Percentiles rank a stretch among this genome's conserved stretches.
phyloP scores from a whole-genome alignment of 2,329 filamentous ascomycete species.

The Diaporthe batatas region DNA sequence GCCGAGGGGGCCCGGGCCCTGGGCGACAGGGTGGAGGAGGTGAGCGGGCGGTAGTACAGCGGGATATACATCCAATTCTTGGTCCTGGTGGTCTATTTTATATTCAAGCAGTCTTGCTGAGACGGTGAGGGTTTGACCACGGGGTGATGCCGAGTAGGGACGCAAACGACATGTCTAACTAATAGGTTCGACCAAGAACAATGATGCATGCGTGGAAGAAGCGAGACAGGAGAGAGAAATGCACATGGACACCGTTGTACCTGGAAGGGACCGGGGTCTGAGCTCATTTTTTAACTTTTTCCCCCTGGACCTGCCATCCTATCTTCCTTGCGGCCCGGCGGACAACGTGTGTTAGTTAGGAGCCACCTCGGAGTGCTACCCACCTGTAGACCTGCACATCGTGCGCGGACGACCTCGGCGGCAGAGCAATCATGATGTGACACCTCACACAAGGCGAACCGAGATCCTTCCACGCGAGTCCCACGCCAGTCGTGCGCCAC shows the following conservation, averaged over 20 bases:
- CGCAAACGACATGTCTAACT: conserved; percentile 15
- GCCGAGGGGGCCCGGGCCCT: conserved; percentile 1
- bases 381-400: not conserved
- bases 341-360: not conserved
- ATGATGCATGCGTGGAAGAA: conserved; percentile 10
- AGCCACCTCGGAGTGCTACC: conserved; percentile 4
- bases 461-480: not conserved
- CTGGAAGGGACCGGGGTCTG: not conserved
- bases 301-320: conserved; percentile 12
- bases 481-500: conserved; percentile 2
- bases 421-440: conserved; percentile 5
- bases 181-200: not conserved
- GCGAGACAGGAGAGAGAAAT: not conserved
- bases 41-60: not conserved
- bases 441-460: conserved; percentile 26
- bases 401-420: conserved; percentile 12
- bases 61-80: conserved; percentile 33
- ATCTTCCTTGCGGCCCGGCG: conserved; percentile 28
- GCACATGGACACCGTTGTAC: not conserved
- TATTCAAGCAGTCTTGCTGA: not conserved
- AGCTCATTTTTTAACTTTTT: conserved; percentile 22
- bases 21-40: not conserved
- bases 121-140: not conserved
- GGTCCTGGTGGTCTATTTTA: not conserved
- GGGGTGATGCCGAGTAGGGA: conserved; percentile 6